Percentiles rank a stretch among this genome's conserved stretches.
phyloP scores from a whole-genome alignment of 2,329 filamentous ascomycete genomes.

The Canariomyces notabilis region DNA sequence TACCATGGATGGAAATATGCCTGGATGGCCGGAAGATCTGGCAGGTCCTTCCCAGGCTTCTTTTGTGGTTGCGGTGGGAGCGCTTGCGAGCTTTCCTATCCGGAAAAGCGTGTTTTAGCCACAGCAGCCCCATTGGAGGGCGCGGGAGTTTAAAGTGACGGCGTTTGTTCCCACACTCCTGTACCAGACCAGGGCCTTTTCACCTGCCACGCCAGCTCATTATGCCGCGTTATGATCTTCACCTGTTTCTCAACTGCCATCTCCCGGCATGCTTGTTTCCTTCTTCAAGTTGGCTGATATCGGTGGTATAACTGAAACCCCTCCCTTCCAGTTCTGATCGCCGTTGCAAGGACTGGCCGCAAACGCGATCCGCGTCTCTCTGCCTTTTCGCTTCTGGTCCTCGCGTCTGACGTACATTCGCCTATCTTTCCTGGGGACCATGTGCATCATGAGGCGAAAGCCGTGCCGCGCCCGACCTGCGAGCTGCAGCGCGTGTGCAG shows the following conservation, averaged over 20 bases:
- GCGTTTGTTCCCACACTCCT: no score
- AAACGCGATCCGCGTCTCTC: neutral
- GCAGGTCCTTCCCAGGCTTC: constrained; percentile 5
- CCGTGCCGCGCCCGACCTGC: constrained; percentile 6
- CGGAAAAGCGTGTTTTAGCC: constrained; percentile 7
- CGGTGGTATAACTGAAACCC: constrained; percentile 7
- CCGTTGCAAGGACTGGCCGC: neutral
- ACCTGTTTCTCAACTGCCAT: constrained; percentile 13
- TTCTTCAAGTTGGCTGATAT: neutral
- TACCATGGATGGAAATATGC: no score
- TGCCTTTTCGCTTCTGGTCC: constrained; percentile 3
- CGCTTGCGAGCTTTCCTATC: constrained; percentile 18
- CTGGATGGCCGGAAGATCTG: constrained; percentile 5
- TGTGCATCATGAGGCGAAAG: constrained; percentile 15
- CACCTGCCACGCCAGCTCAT: constrained; percentile 16
- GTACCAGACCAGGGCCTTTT: no score
- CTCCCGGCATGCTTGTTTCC: constrained; percentile 13
- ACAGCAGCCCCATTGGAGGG: constrained; percentile 5
- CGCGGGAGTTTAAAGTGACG: constrained; percentile 19
- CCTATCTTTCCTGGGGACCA: constrained; percentile 3
- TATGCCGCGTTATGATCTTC: constrained; percentile 24
- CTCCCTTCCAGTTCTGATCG: constrained; percentile 1
- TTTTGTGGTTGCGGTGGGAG: constrained; percentile 3
- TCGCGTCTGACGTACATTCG: constrained; percentile 9
- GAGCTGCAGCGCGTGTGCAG: constrained; percentile 1